These are phyloP conservation scores for Nakazawaea anatomiae DNA, from an alignment of 805 yeast genomes.

Conservation along the genomic window DNA sequence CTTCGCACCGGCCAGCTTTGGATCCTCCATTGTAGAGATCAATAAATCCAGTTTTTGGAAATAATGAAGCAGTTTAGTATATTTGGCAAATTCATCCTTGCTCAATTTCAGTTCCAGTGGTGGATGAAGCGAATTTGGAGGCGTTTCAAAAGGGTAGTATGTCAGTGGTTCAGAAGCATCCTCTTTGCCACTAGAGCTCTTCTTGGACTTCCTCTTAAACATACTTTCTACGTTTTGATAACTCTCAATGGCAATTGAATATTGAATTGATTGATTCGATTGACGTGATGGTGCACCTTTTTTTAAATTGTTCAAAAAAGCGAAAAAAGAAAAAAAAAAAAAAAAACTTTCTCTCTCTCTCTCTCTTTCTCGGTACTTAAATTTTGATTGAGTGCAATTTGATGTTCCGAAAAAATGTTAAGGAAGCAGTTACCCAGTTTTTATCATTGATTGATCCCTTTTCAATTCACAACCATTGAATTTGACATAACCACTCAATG, in stretches of 20 bases:
- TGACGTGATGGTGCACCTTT: background rate
- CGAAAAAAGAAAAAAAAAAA: too few species aligned
- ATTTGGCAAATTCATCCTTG: constrained; percentile 53
- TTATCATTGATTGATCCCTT: too few species aligned
- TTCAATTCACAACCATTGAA: too few species aligned
- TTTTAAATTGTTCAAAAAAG: too few species aligned
- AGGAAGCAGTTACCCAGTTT: too few species aligned
- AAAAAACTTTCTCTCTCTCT: too few species aligned
- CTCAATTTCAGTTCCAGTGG: constrained; percentile 28
- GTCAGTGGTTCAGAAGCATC: background rate
- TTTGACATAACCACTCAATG: too few species aligned
- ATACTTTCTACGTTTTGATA: background rate
- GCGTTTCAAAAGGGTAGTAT: constrained; percentile 7
- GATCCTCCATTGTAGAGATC: constrained; percentile 47
- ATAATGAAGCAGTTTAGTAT: constrained; percentile 52
- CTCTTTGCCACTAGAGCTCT: background rate
- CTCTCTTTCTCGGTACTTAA: too few species aligned
- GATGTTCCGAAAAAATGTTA: too few species aligned
- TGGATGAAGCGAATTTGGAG: constrained; percentile 2
- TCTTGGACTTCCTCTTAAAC: background rate
- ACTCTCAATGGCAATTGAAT: background rate
- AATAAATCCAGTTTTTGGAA: constrained; percentile 48
- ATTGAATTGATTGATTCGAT: background rate
- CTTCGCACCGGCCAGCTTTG: constrained; percentile 19
- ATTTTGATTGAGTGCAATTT: too few species aligned